These are phyloP conservation scores for Apiotrichum porosum DNA, from an alignment of 1,284 basidiomycete genomes.

Conservation along the genomic window DNA sequence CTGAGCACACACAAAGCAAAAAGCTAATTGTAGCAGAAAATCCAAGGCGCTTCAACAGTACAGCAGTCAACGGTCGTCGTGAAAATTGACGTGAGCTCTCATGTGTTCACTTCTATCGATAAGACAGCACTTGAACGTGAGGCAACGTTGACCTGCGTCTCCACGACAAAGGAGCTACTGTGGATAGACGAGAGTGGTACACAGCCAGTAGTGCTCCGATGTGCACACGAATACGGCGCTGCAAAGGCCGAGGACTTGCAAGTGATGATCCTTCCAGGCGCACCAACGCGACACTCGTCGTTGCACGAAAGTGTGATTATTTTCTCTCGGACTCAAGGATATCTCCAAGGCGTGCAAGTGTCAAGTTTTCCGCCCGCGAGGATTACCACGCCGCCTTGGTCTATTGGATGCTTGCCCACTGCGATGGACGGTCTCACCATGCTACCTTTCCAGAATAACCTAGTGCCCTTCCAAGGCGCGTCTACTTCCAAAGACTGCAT, in stretches of 20 bases:
- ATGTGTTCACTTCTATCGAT: conserved; percentile 29
- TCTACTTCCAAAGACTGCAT: not conserved
- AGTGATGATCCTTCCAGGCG: conserved; percentile 3
- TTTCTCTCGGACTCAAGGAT: not conserved
- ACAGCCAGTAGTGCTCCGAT: conserved; percentile 16
- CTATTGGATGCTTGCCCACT: not conserved
- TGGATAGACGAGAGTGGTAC: conserved; percentile 31
- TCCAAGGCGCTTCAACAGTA: not conserved
- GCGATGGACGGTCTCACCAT: not conserved
- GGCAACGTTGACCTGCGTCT: conserved; percentile 16
- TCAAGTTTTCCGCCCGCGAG: not conserved
- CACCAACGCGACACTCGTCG: no score
- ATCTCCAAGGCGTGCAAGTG: not conserved
- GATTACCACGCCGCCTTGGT: not conserved
- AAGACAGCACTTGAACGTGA: conserved; percentile 19
- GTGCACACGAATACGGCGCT: conserved; percentile 29
- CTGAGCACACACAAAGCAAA: not conserved
- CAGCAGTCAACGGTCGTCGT: not conserved
- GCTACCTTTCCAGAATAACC: not conserved
- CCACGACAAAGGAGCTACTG: conserved; percentile 30
- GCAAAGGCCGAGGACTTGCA: conserved; percentile 19
- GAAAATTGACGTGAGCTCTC: not conserved
- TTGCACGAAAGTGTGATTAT: not conserved
- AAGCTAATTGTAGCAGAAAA: not conserved
- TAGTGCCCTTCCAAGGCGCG: no score